These are phyloP conservation scores for Aphanomyces euteiches DNA, from an alignment of 352 stramenopile genomes.

Conservation along the genomic window DNA sequence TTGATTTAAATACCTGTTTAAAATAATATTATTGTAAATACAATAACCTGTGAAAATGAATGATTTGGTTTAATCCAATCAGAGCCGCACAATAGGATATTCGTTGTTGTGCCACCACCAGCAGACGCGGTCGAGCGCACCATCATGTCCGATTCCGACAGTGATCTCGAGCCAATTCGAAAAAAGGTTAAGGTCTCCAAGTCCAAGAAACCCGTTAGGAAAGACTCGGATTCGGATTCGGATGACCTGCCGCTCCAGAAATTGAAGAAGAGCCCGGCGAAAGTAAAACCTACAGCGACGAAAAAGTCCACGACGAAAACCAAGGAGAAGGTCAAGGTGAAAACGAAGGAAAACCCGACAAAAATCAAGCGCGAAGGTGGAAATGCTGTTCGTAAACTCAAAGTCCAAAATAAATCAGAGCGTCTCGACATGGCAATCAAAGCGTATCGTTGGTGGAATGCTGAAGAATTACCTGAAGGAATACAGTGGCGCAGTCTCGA, in stretches of 20 bases:
- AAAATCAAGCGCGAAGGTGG: conserved; percentile 29
- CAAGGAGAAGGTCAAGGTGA: conserved; percentile 20
- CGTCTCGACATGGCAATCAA: conserved; percentile 96
- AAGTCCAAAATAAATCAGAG: conserved; percentile 92
- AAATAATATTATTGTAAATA: conserved; percentile 8
- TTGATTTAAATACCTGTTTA: neutral
- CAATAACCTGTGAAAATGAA: conserved; percentile 14
- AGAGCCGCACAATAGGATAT: conserved; percentile 16
- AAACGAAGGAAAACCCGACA: conserved; percentile 2
- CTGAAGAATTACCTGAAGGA: conserved; percentile 88
- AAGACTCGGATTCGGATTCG: conserved; percentile 19
- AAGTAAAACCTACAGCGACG: conserved; percentile 32
- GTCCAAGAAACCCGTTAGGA: conserved; percentile 2
- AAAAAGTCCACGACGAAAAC: conserved; percentile 32
- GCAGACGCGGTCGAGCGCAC: conserved; percentile 3
- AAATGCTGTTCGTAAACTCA: conserved; percentile 79
- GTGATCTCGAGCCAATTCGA: conserved; percentile 19
- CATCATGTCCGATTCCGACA: conserved; percentile 24
- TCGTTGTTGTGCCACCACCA: neutral
- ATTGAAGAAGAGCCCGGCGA: conserved; percentile 35
- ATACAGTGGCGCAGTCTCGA: conserved; percentile 99
- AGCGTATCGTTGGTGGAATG: conserved; percentile 99
- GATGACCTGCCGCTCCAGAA: conserved; percentile 18
- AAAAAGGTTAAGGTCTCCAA: conserved; percentile 28
- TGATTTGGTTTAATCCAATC: conserved; percentile 12